A percentile compares a stretch with the other conserved stretches of the same genome.
phyloP scores from a whole-genome alignment of 257 asterid genomes.

The Solanum pinnatisectum region DNA sequence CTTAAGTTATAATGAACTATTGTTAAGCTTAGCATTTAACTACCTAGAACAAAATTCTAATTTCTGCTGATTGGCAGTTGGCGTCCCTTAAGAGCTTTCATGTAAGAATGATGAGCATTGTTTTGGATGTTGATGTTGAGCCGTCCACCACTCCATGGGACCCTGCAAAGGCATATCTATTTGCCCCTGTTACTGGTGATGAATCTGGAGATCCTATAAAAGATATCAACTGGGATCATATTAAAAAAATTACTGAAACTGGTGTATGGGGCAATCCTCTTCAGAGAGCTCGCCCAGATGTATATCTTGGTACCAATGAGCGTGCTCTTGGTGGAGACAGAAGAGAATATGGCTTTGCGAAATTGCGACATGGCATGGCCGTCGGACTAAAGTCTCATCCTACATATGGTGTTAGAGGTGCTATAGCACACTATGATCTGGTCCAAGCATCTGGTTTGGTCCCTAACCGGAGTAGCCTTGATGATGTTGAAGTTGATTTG shows the following conservation, averaged over 20 bases:
- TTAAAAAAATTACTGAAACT: constrained; percentile 50
- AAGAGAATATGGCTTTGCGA: constrained; percentile 92
- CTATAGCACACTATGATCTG: constrained; percentile 87
- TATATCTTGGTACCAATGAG: constrained; percentile 91
- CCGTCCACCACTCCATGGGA: constrained; percentile 99
- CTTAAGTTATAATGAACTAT: neutral
- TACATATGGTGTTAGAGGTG: constrained; percentile 96
- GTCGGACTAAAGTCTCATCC: constrained; percentile 82
- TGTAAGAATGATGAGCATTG: constrained; percentile 96
- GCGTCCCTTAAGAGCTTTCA: constrained; percentile 78
- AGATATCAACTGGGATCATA: constrained; percentile 67
- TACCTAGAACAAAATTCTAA: constrained; percentile 6
- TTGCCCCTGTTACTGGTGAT: constrained; percentile 55
- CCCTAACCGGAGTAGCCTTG: constrained; percentile 40
- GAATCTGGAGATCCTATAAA: constrained; percentile 28
- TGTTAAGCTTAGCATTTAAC: neutral
- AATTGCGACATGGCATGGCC: constrained; percentile 79
- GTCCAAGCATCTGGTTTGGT: constrained; percentile 94
- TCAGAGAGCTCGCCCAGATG: constrained; percentile 99
- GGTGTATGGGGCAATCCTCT: constrained; percentile 92
- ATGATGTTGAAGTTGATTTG: constrained; percentile 22
- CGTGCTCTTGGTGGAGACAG: constrained; percentile 93
- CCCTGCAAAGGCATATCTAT: constrained; percentile 81
- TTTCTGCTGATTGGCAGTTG: constrained; percentile 39
- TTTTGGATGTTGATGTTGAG: constrained; percentile 96